phyloP scores from a whole-genome alignment of 2,329 filamentous ascomycete genomes.

The Furcasterigmium furcatum region DNA sequence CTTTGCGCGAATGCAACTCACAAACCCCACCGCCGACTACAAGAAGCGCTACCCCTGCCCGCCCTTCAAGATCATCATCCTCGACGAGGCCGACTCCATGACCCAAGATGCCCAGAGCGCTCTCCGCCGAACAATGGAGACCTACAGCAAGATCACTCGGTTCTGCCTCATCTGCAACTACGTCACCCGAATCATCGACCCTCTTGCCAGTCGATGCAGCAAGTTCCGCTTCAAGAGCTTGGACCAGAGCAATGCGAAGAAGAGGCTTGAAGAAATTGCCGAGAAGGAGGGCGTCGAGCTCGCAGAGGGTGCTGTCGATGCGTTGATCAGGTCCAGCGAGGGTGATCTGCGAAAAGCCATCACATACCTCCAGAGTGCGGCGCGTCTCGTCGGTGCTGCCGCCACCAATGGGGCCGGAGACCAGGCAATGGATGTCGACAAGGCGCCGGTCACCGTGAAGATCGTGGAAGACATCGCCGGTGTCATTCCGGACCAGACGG shows the following conservation, averaged over 20 bases:
- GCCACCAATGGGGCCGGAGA: slow-evolving; percentile 47
- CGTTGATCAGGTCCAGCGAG: slow-evolving; percentile 82
- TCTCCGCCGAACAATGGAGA: slow-evolving; percentile 94
- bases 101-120: slow-evolving; percentile 97
- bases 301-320: slow-evolving; percentile 76
- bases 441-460: slow-evolving; percentile 66
- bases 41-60: slow-evolving; percentile 81
- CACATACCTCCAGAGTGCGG: slow-evolving; percentile 93
- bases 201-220: slow-evolving; percentile 85
- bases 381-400: slow-evolving; percentile 74
- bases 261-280: slow-evolving; percentile 80
- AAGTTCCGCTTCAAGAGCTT: slow-evolving; percentile 98
- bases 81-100: slow-evolving; percentile 98
- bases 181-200: slow-evolving; percentile 96
- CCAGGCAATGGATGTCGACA: slow-evolving; percentile 60
- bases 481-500: slow-evolving; percentile 75
- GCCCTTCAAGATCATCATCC: slow-evolving; percentile 97
- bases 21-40: slow-evolving; percentile 70
- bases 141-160: slow-evolving; percentile 90
- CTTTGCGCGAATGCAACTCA: slow-evolving; percentile 93
- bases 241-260: slow-evolving; percentile 79
- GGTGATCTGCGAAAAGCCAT: slow-evolving; percentile 96
- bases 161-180: slow-evolving; percentile 99
- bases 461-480: slow-evolving; percentile 94
- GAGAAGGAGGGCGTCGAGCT: slow-evolving; percentile 71